These are phyloP conservation scores for Halenospora varia DNA, from an alignment of 495 filamentous ascomycete genomes.

Conservation along the genomic window DNA sequence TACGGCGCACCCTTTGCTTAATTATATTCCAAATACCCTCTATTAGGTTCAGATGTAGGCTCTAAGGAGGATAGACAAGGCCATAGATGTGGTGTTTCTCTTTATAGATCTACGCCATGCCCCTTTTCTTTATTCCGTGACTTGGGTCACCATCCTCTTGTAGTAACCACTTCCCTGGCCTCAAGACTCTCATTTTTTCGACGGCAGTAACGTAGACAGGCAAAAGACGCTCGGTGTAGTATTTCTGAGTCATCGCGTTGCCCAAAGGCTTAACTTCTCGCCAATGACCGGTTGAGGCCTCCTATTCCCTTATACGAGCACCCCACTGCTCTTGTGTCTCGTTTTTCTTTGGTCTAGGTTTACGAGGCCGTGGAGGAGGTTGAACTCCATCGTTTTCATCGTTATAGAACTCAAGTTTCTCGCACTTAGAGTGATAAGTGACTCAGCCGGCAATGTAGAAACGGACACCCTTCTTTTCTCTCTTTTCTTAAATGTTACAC, in stretches of 20 bases:
- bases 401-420: conserved; percentile 15
- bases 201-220: conserved; percentile 5
- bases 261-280: conserved; percentile 5
- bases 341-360: conserved; percentile 5
- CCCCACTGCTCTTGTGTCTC: conserved; percentile 2
- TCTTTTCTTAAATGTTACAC: conserved; percentile 7
- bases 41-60: conserved; percentile 9
- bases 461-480: neutral
- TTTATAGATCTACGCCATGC: no score
- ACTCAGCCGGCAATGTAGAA: conserved; percentile 11
- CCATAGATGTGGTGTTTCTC: no score
- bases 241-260: conserved; percentile 17
- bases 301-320: neutral
- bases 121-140: no score
- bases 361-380: neutral
- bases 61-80: conserved; percentile 1
- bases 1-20: conserved; percentile 5
- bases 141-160: conserved; percentile 12
- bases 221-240: conserved; percentile 10
- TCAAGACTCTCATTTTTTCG: no score
- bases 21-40: conserved; percentile 15
- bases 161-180: conserved; percentile 10
- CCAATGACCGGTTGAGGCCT: conserved; percentile 4
- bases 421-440: conserved; percentile 2
- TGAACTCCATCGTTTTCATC: conserved; percentile 11